phyloP scores from a whole-genome alignment of 768 basidiomycete genomes.

The Leccinum fibrillosum region DNA sequence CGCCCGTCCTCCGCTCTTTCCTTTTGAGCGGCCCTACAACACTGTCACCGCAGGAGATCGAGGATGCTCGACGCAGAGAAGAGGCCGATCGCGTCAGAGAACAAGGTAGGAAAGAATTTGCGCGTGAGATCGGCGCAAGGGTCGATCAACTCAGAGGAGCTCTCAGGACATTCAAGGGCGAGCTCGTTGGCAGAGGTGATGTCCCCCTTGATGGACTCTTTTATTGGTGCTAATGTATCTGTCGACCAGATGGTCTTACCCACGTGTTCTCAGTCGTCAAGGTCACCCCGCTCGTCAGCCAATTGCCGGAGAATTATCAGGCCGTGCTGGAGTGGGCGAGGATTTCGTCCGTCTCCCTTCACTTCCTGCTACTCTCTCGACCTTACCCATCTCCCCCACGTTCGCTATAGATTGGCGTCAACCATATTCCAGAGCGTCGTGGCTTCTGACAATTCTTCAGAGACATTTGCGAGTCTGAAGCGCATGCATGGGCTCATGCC shows the following conservation, averaged over 20 bases:
- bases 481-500: constrained; percentile 96
- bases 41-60: constrained; percentile 66
- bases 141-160: constrained; percentile 85
- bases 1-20: constrained; percentile 84
- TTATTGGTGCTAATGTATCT: constrained; percentile 4
- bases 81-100: constrained; percentile 88
- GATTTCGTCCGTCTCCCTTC: constrained; percentile 71
- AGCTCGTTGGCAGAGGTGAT: constrained; percentile 82
- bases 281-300: constrained; percentile 67
- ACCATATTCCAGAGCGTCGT: constrained; percentile 95
- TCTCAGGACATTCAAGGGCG: constrained; percentile 86
- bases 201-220: background rate
- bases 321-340: constrained; percentile 96
- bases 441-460: constrained; percentile 89
- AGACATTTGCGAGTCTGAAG: constrained; percentile 84
- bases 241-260: constrained; percentile 73
- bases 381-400: constrained; percentile 4
- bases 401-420: constrained; percentile 72
- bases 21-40: constrained; percentile 72
- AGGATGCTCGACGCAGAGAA: constrained; percentile 76
- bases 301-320: constrained; percentile 79
- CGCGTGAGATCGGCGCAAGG: constrained; percentile 77
- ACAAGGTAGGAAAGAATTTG: constrained; percentile 82
- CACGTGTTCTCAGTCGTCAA: constrained; percentile 88
- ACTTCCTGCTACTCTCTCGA: background rate